Percentiles rank a stretch among this genome's conserved stretches.
phyloP scores from a whole-genome alignment of 129 eudicot species.

The Daucus carota region DNA sequence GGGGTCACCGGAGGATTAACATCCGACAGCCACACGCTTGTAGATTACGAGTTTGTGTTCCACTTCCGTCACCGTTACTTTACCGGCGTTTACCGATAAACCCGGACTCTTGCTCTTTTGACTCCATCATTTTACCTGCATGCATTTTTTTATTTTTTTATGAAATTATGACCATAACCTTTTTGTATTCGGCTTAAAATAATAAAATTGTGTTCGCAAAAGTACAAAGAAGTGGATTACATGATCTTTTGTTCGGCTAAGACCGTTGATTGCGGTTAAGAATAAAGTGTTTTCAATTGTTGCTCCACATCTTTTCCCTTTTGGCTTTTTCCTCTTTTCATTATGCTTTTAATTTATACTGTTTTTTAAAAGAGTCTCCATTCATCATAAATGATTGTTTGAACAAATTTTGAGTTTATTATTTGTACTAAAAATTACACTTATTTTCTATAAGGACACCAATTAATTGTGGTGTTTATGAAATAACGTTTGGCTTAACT shows the following conservation, averaged over 20 bases:
- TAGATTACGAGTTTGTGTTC: not conserved
- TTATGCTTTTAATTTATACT: not conserved
- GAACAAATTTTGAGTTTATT: too few relatives aligned
- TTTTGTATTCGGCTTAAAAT: too few relatives aligned
- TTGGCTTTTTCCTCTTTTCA: not conserved
- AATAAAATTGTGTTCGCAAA: not conserved
- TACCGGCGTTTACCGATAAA: slow-evolving; percentile 41
- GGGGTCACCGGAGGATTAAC: slow-evolving; percentile 13
- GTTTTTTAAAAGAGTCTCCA: too few relatives aligned
- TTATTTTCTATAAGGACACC: too few relatives aligned
- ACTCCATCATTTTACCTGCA: not conserved
- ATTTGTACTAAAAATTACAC: too few relatives aligned
- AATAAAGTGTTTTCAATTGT: slow-evolving; percentile 24
- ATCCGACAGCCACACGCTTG: not conserved
- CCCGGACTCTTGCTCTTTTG: slow-evolving; percentile 32
- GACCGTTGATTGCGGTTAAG: slow-evolving; percentile 66
- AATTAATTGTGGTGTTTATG: too few relatives aligned
- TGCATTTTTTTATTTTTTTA: not conserved
- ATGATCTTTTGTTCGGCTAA: slow-evolving; percentile 8
- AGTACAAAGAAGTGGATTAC: not conserved
- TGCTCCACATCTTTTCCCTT: slow-evolving; percentile 16
- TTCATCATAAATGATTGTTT: too few relatives aligned
- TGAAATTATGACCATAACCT: too few relatives aligned
- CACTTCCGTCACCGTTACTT: slow-evolving; percentile 36
- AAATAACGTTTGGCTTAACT: too few relatives aligned